Conservation (phyloP, 306 rosid genomes). For the Begonia loranthoides region DNA sequence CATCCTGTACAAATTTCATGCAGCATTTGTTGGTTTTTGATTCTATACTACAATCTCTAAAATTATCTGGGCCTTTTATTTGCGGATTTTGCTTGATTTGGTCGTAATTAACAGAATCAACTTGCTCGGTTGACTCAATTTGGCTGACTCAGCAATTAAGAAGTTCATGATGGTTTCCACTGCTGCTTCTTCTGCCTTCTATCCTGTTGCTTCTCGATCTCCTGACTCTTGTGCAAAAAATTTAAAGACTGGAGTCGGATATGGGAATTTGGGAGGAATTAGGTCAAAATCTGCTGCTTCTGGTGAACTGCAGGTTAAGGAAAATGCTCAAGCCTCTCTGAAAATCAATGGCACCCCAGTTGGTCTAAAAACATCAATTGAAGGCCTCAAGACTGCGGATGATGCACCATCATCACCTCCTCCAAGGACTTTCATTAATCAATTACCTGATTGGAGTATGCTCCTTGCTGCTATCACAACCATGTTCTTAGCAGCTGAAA, state of each 20-base stretch:
- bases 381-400: constrained; percentile 34
- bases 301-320: constrained; percentile 64
- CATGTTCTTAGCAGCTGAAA: constrained; percentile 93
- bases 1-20: neutral
- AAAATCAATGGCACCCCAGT: constrained; percentile 65
- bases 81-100: neutral
- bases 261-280: constrained; percentile 31
- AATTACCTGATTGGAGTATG: constrained; percentile 99
- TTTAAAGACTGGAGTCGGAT: constrained; percentile 34
- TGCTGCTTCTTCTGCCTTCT: constrained; percentile 59
- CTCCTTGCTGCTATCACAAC: constrained; percentile 98
- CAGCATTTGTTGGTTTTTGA: neutral
- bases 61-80: too few species aligned
- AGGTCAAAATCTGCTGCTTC: constrained; percentile 40
- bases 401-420: constrained; percentile 46
- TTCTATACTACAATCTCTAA: neutral
- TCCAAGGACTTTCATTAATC: constrained; percentile 86
- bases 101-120: constrained; percentile 1
- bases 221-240: constrained; percentile 33
- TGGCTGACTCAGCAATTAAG: constrained; percentile 5
- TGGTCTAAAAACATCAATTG: constrained; percentile 33
- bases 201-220: constrained; percentile 52
- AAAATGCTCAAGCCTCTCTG: constrained; percentile 82
- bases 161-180: constrained; percentile 78
- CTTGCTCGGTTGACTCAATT: constrained; percentile 10